Base-by-base conservation (phyloP, 1,284 basidiomycete species). In the Ustilago vetiveriae region DNA sequence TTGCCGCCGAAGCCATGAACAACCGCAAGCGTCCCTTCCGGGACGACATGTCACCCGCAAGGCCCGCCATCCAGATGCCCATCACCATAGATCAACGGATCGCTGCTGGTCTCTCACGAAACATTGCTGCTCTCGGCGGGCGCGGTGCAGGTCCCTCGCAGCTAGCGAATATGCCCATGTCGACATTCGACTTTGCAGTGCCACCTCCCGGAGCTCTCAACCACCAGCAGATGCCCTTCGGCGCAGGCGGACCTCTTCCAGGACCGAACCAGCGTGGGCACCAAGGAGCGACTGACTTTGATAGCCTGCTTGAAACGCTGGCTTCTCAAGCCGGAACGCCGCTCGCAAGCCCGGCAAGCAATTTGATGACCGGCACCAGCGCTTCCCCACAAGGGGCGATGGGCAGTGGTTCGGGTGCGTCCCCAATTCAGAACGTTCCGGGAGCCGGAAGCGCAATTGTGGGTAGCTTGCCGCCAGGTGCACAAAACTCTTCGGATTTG, bases 31-130 rank as follows among this genome's bases (percentile, higher is more conserved):
- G 79, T 24, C 67, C 78, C 3, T 75, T 75, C 54, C 60, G 74
- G 17, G 69, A 80, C 32, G 76, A 78, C 26, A 48, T 69, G 2
- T 77, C 78, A 23, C 76, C 79, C 0, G 76, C 73, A 21, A 53
- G 78, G 19, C 74, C 75, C 5, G 60, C 53, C 6, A 42, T 75
- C 13, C 65, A 64, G 29, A 63, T 75, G 17, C 76, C 77, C 3
- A 72, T 57, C 32, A 78, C 79, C 7, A 66, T 54, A 22, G 79
- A 81, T 38, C 76, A 81, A 52, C 74, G 79, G 1, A 64, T 81
- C 22, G 79, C 79, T 10, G 74, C 77, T 6, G 79, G 79, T 33
- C 52, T 81, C n/a, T 81, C 79, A 22, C 72, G 78, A 23, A 67
- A 73, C 44, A 49, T 76, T 13, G 75, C 78, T 2, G 44, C 72